phyloP scores from a whole-genome alignment of 306 rosid genomes.

The Castanea mollissima region DNA sequence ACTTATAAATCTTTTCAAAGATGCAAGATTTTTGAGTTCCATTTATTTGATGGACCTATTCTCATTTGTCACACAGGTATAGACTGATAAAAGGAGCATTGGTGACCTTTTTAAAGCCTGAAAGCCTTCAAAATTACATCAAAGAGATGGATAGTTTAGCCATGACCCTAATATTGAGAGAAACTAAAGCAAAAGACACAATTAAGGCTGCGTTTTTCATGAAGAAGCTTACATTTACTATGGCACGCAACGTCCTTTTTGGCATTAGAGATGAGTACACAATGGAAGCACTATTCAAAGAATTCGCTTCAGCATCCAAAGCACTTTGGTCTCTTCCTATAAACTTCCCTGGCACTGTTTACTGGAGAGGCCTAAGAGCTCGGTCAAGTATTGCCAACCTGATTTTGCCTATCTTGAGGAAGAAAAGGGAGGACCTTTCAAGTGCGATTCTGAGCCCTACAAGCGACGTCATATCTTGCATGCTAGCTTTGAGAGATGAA shows the following conservation, averaged over 20 bases:
- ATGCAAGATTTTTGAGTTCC: neutral
- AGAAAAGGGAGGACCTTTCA: constrained; percentile 33
- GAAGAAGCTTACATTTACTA: constrained; percentile 39
- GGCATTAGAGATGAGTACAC: constrained; percentile 44
- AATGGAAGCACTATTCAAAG: constrained; percentile 33
- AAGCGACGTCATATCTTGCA: constrained; percentile 34
- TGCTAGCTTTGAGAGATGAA: constrained; percentile 51
- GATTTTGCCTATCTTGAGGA: constrained; percentile 35
- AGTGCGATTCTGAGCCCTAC: constrained; percentile 34
- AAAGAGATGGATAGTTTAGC: constrained; percentile 43
- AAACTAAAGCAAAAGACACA: constrained; percentile 33
- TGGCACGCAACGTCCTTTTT: constrained; percentile 41
- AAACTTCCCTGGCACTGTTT: constrained; percentile 39
- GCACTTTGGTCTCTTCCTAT: constrained; percentile 45
- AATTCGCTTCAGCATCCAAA: constrained; percentile 32
- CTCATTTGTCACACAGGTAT: constrained; percentile 15
- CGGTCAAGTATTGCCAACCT: constrained; percentile 36
- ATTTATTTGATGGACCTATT: neutral
- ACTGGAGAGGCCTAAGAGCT: constrained; percentile 45
- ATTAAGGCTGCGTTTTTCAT: constrained; percentile 34
- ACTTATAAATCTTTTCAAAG: neutral
- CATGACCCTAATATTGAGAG: constrained; percentile 14
- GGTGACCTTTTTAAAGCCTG: constrained; percentile 53
- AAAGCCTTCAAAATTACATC: constrained; percentile 45
- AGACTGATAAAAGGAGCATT: constrained; percentile 38